A percentile compares a stretch with the other conserved stretches of the same genome.
phyloP scores from a whole-genome alignment of 768 basidiomycete species.

The Mycena filopes region DNA sequence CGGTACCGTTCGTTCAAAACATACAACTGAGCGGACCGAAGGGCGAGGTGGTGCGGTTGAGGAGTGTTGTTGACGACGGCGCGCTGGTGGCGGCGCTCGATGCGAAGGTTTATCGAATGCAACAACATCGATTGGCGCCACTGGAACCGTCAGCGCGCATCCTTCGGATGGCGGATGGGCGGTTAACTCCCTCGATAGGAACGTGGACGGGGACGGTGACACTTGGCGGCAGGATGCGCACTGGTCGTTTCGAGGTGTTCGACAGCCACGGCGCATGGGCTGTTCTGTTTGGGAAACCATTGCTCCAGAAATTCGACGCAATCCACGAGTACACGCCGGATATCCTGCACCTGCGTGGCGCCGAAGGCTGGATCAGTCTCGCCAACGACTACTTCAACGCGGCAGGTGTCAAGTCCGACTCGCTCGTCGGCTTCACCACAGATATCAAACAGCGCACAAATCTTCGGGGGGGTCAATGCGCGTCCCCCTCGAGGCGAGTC shows the following conservation, averaged over 20 bases:
- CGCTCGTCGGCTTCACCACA: not conserved
- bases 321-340: not conserved
- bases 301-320: not conserved
- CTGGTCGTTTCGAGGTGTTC: constrained; percentile 6
- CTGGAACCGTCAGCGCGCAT: no score
- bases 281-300: constrained; percentile 10
- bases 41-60: constrained; percentile 6
- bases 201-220: no score
- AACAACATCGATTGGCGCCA: no score
- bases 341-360: not conserved
- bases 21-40: not conserved
- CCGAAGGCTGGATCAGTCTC: no score
- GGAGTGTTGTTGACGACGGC: no score
- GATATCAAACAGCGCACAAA: no score
- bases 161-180: no score
- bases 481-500: not conserved
- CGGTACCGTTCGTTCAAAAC: not conserved
- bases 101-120: no score
- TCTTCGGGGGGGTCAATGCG: not conserved
- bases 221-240: not conserved
- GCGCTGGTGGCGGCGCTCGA: no score
- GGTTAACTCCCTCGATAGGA: no score
- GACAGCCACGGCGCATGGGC: constrained; percentile 13
- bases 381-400: no score
- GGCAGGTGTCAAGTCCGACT: no score